A percentile compares a stretch with the other conserved stretches of the same genome.
phyloP scores from a whole-genome alignment of 1,139 yeast species.

The Saccharomyces hybrid region DNA sequence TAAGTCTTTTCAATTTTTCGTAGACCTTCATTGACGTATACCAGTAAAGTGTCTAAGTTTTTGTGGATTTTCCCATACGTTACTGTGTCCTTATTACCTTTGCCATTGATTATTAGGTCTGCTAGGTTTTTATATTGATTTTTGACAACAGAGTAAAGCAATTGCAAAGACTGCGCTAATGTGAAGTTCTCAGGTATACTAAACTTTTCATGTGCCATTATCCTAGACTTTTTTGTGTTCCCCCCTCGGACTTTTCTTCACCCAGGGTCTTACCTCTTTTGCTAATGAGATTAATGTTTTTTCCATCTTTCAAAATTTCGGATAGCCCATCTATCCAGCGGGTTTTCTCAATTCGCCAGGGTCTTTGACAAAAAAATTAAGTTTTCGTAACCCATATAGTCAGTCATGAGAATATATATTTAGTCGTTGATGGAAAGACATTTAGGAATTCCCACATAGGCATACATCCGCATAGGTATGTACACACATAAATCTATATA shows the following conservation, averaged over 20 bases:
- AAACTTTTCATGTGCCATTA: conserved; percentile 26
- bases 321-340: neutral
- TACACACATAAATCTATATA: neutral
- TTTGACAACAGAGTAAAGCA: conserved; percentile 23
- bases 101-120: conserved; percentile 6
- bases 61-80: conserved; percentile 13
- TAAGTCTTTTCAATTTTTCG: conserved; percentile 18
- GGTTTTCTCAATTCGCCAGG: neutral
- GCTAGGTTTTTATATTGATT: conserved; percentile 23
- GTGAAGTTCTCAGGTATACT: conserved; percentile 26
- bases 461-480: neutral
- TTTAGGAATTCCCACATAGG: neutral
- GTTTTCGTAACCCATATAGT: neutral
- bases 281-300: neutral
- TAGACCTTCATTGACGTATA: conserved; percentile 25
- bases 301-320: neutral
- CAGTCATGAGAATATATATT: neutral
- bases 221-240: neutral
- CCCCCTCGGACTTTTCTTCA: neutral
- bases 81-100: conserved; percentile 8
- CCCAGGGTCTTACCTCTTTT: neutral
- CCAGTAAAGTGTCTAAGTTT: conserved; percentile 13
- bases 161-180: conserved; percentile 23
- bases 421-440: neutral
- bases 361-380: neutral